A percentile compares a stretch with the other conserved stretches of the same genome.
Conservation (phyloP, 2,329 filamentous ascomycete species). For the Chaetomium sp. region DNA sequence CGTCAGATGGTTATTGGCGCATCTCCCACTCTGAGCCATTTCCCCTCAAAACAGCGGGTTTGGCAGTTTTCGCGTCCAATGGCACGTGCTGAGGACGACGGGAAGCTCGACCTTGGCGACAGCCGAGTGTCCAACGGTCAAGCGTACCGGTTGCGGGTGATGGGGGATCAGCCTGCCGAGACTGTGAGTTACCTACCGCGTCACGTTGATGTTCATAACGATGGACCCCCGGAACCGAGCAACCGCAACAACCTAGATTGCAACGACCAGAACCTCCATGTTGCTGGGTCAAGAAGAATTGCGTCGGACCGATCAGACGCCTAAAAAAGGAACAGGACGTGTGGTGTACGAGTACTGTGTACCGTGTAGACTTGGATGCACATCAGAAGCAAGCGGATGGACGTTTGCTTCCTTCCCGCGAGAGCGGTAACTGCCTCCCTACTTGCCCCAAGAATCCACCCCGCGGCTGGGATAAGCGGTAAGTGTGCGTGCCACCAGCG, state of each 20-base stretch:
- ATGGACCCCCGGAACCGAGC: constrained; percentile 28
- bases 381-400: background rate
- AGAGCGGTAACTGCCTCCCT: background rate
- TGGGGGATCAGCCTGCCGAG: background rate
- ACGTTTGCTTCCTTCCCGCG: constrained; percentile 12
- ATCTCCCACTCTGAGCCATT: background rate
- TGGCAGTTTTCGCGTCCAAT: constrained; percentile 16
- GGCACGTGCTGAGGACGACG: constrained; percentile 2
- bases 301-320: constrained; percentile 6
- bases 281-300: background rate
- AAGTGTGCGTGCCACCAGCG: constrained; percentile 5
- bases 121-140: constrained; percentile 20
- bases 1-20: constrained; percentile 17
- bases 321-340: background rate
- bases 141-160: constrained; percentile 10
- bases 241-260: constrained; percentile 26
- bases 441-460: background rate
- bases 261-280: background rate
- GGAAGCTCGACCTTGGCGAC: constrained; percentile 23
- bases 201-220: background rate
- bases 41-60: constrained; percentile 17
- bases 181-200: background rate
- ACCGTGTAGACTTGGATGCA: background rate
- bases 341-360: no score
- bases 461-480: background rate